Evolutionary conservation across 2,329 filamentous ascomycete genomes (phyloP), one percentile per base, ranked within the genome.

Genomic region (Leptographium flavum): DNA sequence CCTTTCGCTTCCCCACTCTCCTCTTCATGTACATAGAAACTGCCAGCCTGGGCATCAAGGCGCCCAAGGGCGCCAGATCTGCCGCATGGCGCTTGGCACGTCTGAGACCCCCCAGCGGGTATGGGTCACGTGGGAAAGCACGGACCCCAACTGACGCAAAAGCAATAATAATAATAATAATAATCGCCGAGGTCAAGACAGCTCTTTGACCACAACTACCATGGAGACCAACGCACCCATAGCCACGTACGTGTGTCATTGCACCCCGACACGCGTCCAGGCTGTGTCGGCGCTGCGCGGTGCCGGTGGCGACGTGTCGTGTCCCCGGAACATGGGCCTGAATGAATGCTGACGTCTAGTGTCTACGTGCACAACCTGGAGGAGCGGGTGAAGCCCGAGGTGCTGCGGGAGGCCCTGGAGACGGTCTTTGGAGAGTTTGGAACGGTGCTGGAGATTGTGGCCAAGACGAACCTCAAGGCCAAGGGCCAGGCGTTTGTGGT

Each of bases 401-500:
- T 76, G 10, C 71, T 96, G 45, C 83, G 81, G 52, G 74, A 82
- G 53, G 75, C 84, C 0, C 72, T 98, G 15, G 67, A 65, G 21
- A 78, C 81, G 51, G 73, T 96, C 56, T 96, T 96, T 66, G 79
- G 79, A 51, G 85, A 94, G 62, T 95, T 92, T 63, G 92, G 92
- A 49, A 74, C 77, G 49, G 78, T 85, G 41, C 70, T 94, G 39
- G 81, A 87, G 50, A 76, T 83, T 46, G 78, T 87, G 50, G 69
- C 73, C 43, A 75, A 79, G 53, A 86, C 77, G 52, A 95, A 93
- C 61, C 64, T 96, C 27, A 88, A 85, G 60, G 85, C 87, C 37
- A 95, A 93, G 61, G 92, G 92, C 13, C 92, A 98, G 65, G 92
- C 92, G 1, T 98, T 98, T 59, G 67, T 98, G 42, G 87, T 96